Evolutionary conservation across 441 rosid species (phyloP).

Genomic region (Croton laevigatus): DNA sequence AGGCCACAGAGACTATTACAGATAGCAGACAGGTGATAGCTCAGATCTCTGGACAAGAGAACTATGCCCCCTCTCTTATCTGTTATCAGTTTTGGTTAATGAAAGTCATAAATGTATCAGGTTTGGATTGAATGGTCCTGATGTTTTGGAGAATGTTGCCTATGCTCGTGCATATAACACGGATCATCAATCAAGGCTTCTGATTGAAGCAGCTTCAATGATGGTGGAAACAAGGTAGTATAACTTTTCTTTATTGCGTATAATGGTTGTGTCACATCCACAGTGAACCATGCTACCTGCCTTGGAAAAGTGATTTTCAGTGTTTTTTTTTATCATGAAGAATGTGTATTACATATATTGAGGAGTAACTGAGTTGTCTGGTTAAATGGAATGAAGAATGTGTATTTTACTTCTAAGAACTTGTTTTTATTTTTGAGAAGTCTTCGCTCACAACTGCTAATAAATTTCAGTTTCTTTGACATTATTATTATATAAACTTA

Average conservation of each 20-base stretch:
- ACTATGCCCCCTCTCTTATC: constrained; percentile 3
- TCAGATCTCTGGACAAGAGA: constrained; percentile 16
- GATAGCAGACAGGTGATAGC: constrained; percentile 76
- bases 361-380: neutral
- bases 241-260: neutral
- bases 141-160: constrained; percentile 94
- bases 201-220: constrained; percentile 99
- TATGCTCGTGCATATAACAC: constrained; percentile 97
- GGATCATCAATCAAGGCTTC: constrained; percentile 92
- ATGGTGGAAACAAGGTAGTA: constrained; percentile 97
- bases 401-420: neutral
- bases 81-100: constrained; percentile 15
- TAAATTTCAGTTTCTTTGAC: neutral
- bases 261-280: constrained; percentile 4
- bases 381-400: neutral
- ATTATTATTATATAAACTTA: neutral
- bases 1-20: constrained; percentile 91
- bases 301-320: neutral
- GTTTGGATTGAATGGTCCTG: constrained; percentile 88
- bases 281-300: neutral
- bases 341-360: too few species aligned
- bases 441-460: neutral
- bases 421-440: neutral
- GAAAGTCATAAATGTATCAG: constrained; percentile 35
- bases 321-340: neutral